Percentiles rank a stretch among this genome's conserved stretches.
These are phyloP conservation scores for Starmerella gropengiesseri DNA, from an alignment of 805 yeast species.

Conservation along the genomic window DNA sequence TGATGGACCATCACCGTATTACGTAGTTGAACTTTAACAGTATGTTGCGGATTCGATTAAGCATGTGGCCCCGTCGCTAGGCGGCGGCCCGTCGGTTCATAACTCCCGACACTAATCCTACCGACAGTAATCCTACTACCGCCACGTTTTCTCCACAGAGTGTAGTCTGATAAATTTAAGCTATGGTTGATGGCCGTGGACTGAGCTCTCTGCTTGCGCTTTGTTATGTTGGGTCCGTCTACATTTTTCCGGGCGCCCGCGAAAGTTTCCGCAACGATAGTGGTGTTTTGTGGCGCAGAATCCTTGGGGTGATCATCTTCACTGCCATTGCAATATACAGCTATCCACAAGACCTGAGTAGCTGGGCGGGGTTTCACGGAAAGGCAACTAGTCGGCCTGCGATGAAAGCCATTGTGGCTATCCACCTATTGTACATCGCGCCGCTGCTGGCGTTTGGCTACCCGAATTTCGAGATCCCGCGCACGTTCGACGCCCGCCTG, in stretches of 20 bases:
- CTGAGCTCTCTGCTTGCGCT: constrained; percentile 9
- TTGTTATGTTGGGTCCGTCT: constrained; percentile 20
- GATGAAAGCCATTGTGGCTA: background rate
- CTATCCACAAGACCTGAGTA: background rate
- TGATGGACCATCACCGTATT: too few relatives aligned
- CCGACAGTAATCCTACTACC: too few relatives aligned
- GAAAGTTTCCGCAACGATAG: constrained; percentile 2
- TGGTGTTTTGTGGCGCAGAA: constrained; percentile 14
- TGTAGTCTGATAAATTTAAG: too few relatives aligned
- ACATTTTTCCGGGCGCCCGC: constrained; percentile 20
- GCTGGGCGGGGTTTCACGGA: constrained; percentile 12
- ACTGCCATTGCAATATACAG: constrained; percentile 2
- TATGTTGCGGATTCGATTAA: too few relatives aligned
- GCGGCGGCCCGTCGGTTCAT: too few relatives aligned
- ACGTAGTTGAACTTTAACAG: too few relatives aligned
- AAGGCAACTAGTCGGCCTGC: background rate
- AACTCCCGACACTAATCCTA: too few relatives aligned
- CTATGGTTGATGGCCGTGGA: constrained; percentile 9
- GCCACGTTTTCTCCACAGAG: too few relatives aligned
- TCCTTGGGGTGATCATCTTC: constrained; percentile 12
- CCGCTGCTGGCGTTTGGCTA: constrained; percentile 8
- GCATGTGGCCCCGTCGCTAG: too few relatives aligned
- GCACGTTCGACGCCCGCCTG: background rate
- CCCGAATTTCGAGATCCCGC: background rate
- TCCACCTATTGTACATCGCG: constrained; percentile 12